Conservation (phyloP, 129 eudicot species). For the Artemisia argyi region DNA sequence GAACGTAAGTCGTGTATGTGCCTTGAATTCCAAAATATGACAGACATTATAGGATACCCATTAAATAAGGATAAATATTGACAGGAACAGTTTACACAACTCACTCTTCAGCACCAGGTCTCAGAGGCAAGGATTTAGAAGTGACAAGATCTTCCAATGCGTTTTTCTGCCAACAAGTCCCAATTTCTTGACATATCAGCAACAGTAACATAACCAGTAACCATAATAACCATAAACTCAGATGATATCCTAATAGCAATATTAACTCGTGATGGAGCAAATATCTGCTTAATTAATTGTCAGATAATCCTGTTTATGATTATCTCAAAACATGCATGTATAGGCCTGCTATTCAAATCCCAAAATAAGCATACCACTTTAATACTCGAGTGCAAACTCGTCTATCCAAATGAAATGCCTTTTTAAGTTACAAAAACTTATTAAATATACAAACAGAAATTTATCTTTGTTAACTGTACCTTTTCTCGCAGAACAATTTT, state of each 20-base stretch:
- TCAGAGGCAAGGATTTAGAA: slow-evolving; percentile 67
- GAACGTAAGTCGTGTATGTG: slow-evolving; percentile 6
- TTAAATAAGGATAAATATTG: slow-evolving; percentile 5
- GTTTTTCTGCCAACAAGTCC: slow-evolving; percentile 61
- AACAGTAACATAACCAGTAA: slow-evolving; percentile 19
- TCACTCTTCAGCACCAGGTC: slow-evolving; percentile 97
- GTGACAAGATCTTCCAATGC: slow-evolving; percentile 85
- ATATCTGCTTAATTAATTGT: slow-evolving; percentile 8
- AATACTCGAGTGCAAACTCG: background rate
- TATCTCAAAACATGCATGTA: slow-evolving; percentile 3
- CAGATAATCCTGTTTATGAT: background rate
- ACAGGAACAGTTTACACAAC: slow-evolving; percentile 30
- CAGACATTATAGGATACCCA: background rate
- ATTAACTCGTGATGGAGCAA: background rate
- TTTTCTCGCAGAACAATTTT: slow-evolving; percentile 75
- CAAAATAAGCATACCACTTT: background rate
- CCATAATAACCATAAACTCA: slow-evolving; percentile 18
- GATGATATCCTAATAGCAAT: slow-evolving; percentile 2
- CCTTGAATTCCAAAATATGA: slow-evolving; percentile 12
- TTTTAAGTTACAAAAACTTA: background rate
- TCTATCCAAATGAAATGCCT: slow-evolving; percentile 12
- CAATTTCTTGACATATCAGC: slow-evolving; percentile 32
- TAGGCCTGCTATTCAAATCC: slow-evolving; percentile 10
- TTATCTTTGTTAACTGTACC: slow-evolving; percentile 41
- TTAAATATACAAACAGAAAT: background rate